These are phyloP conservation scores for Pholiota conissans DNA, from an alignment of 768 basidiomycete species.

Conservation along the genomic window DNA sequence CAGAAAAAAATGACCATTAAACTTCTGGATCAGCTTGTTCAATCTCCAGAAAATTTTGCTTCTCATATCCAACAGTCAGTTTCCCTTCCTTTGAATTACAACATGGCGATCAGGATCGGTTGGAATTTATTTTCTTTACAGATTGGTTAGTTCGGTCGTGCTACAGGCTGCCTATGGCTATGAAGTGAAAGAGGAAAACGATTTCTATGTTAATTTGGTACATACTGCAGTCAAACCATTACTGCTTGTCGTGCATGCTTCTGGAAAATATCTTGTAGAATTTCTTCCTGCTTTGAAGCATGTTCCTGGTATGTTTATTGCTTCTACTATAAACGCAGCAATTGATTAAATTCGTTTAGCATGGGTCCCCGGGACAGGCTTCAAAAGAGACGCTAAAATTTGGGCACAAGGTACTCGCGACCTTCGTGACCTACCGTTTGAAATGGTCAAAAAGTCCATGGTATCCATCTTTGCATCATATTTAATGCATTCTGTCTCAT, in stretches of 20 bases:
- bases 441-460: conserved; percentile 24
- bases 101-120: too few species aligned
- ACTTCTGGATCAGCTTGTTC: conserved; percentile 24
- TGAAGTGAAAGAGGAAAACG: conserved; percentile 30
- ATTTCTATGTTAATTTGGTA: conserved; percentile 37
- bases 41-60: conserved; percentile 27
- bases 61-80: conserved; percentile 30
- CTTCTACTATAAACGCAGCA: neutral
- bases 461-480: conserved; percentile 15
- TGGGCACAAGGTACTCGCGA: conserved; percentile 20
- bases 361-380: conserved; percentile 41
- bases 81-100: too few species aligned
- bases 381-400: conserved; percentile 29
- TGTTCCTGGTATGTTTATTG: conserved; percentile 24
- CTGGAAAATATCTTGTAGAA: conserved; percentile 41
- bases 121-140: too few species aligned
- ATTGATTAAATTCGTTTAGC: conserved; percentile 5
- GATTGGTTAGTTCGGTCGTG: conserved; percentile 32
- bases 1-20: conserved; percentile 22
- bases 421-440: conserved; percentile 27
- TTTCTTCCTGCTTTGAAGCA: conserved; percentile 30
- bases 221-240: conserved; percentile 30
- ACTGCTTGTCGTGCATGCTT: conserved; percentile 30
- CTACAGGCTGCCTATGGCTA: conserved; percentile 43
- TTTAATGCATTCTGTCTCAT: neutral